These are phyloP conservation scores for Erodium trifolium DNA, from an alignment of 441 rosid genomes.

Conservation along the genomic window DNA sequence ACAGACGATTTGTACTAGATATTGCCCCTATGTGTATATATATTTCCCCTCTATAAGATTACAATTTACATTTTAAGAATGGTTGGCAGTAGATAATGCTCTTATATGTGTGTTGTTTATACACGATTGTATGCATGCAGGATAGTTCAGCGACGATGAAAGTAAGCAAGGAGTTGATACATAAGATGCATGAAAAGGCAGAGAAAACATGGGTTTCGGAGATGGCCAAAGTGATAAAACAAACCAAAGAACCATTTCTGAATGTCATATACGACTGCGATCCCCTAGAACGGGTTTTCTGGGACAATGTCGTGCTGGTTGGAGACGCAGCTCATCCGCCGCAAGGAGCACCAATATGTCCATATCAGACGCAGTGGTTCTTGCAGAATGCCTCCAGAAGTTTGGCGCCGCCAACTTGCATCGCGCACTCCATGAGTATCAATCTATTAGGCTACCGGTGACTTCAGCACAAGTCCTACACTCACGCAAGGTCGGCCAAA, in stretches of 20 bases:
- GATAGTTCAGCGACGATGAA: constrained; percentile 60
- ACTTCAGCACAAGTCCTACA: constrained; percentile 52
- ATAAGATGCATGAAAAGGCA: constrained; percentile 47
- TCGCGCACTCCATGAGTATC: constrained; percentile 53
- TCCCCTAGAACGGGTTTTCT: constrained; percentile 39
- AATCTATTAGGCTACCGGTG: constrained; percentile 44
- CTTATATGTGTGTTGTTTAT: too few relatives aligned
- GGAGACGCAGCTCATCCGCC: constrained; percentile 81
- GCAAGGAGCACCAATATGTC: constrained; percentile 81
- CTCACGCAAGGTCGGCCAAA: constrained; percentile 43
- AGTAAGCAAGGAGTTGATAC: constrained; percentile 41
- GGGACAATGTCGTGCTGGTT: constrained; percentile 45
- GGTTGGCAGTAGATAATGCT: too few relatives aligned
- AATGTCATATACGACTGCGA: constrained; percentile 62
- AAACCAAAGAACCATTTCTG: constrained; percentile 64
- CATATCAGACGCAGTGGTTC: constrained; percentile 47
- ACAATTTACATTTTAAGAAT: too few relatives aligned
- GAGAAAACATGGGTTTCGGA: constrained; percentile 52
- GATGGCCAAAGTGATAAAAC: constrained; percentile 45
- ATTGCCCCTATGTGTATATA: too few relatives aligned
- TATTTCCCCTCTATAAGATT: too few relatives aligned
- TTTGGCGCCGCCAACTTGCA: constrained; percentile 33
- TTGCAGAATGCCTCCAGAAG: constrained; percentile 50
- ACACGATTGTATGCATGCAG: constrained; percentile 22
- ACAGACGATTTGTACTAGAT: too few relatives aligned